A percentile compares a stretch with the other conserved stretches of the same genome.
phyloP scores from a whole-genome alignment of 2,329 filamentous ascomycete genomes.

The Botrytis fabae region DNA sequence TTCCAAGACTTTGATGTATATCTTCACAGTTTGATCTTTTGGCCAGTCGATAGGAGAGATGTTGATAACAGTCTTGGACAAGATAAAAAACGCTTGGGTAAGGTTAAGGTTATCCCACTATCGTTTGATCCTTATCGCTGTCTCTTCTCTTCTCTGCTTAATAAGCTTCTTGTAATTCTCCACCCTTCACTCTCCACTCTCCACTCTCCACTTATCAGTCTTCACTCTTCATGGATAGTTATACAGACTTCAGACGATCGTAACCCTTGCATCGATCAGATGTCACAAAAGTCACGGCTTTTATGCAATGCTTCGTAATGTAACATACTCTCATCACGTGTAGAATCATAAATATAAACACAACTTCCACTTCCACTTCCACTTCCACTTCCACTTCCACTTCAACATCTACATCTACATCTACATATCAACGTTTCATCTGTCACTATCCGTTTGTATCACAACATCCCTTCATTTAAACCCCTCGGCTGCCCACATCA shows the following conservation, averaged over 20 bases:
- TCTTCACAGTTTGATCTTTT: not conserved
- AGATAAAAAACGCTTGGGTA: not conserved
- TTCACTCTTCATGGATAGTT: not conserved
- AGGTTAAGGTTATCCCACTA: too few relatives aligned
- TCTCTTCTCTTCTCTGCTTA: not conserved
- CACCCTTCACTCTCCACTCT: not conserved
- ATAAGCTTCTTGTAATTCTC: not conserved
- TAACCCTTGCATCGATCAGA: not conserved
- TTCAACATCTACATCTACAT: not conserved
- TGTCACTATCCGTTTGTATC: not conserved
- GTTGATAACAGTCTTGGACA: not conserved
- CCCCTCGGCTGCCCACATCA: not conserved
- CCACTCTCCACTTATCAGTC: too few relatives aligned
- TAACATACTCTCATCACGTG: not conserved
- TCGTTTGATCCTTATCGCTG: not conserved
- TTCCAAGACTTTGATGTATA: not conserved
- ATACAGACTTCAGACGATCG: not conserved
- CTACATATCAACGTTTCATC: conserved; percentile 10
- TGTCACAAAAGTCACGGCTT: not conserved
- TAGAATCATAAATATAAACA: not conserved
- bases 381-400: too few relatives aligned
- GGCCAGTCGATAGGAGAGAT: not conserved
- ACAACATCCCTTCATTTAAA: conserved; percentile 7
- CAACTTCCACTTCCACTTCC: not conserved
- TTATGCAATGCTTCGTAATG: not conserved